phyloP scores from a whole-genome alignment of 2,329 filamentous ascomycete species.

The Diaporthe helianthi region DNA sequence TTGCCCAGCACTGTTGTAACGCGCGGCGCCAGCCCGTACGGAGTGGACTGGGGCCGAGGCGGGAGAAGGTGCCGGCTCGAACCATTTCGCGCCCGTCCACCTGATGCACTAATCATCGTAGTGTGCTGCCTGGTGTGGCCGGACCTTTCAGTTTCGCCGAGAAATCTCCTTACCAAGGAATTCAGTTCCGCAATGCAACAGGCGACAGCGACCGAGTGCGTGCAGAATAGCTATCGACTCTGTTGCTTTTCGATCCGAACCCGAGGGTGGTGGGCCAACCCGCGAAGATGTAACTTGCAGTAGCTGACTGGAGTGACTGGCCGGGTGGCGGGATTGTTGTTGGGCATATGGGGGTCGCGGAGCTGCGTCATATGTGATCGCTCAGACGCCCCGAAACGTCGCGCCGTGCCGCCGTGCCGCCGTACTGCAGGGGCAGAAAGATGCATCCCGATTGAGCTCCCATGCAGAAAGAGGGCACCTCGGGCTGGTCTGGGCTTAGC shows the following conservation, averaged over 20 bases:
- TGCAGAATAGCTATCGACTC: neutral
- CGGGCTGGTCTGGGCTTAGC: neutral
- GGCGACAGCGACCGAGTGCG: neutral
- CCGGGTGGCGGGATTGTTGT: neutral
- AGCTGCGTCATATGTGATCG: constrained; percentile 8
- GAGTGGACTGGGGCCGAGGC: neutral
- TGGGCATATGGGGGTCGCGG: neutral
- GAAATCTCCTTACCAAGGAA: neutral
- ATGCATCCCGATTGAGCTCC: constrained; percentile 14
- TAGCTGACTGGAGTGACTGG: neutral
- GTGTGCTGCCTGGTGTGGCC: neutral
- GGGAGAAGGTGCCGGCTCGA: neutral
- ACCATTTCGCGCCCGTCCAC: neutral
- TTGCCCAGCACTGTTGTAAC: neutral
- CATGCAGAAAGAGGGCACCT: neutral
- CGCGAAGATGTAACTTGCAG: neutral
- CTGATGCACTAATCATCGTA: neutral
- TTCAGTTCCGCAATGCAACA: neutral
- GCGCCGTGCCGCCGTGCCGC: constrained; percentile 17
- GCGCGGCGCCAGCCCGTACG: neutral
- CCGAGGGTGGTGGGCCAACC: neutral
- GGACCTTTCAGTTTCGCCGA: constrained; percentile 11
- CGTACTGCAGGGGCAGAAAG: constrained; percentile 15
- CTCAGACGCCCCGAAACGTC: constrained; percentile 5
- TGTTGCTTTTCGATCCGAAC: neutral